Percentiles rank a stretch among this genome's conserved stretches.
phyloP scores from a whole-genome alignment of 1,284 basidiomycete species.

The Pholiota adiposa region DNA sequence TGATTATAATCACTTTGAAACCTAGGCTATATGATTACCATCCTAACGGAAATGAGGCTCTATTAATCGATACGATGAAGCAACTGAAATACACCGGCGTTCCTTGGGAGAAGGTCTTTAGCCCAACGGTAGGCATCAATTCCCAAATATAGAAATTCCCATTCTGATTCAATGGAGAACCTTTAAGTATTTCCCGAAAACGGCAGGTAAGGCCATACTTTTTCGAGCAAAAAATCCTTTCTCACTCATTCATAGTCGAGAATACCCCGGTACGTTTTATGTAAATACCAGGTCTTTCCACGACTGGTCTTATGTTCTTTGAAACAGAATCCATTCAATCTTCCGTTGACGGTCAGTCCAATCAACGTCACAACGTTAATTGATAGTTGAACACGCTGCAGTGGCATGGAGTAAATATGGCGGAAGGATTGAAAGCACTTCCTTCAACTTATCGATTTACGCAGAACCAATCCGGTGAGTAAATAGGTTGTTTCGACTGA shows the following conservation, averaged over 20 bases:
- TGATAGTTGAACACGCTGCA: slow-evolving; percentile 14
- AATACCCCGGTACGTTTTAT: slow-evolving; percentile 28
- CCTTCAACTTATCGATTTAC: slow-evolving; percentile 61
- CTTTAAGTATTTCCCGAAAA: slow-evolving; percentile 47
- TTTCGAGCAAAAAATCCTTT: not conserved
- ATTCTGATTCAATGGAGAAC: not conserved
- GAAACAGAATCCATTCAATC: slow-evolving; percentile 38
- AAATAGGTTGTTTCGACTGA: too few relatives aligned
- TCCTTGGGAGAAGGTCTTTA: slow-evolving; percentile 50
- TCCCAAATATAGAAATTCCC: not conserved
- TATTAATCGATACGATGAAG: slow-evolving; percentile 60
- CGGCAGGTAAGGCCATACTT: slow-evolving; percentile 27
- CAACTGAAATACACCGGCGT: slow-evolving; percentile 55
- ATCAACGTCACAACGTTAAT: not conserved
- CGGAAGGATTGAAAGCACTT: slow-evolving; percentile 60
- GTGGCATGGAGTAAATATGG: slow-evolving; percentile 66
- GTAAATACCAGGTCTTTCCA: not conserved
- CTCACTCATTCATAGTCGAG: slow-evolving; percentile 23
- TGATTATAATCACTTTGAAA: not conserved
- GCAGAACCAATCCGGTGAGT: slow-evolving; percentile 55
- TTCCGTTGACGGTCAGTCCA: slow-evolving; percentile 37
- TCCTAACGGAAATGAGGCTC: slow-evolving; percentile 51
- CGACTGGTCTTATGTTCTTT: not conserved
- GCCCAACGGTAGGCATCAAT: slow-evolving; percentile 30
- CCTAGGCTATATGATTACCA: slow-evolving; percentile 57